Percentiles rank a stretch among this genome's conserved stretches.
Evolutionary conservation across 2,329 filamentous ascomycete species (phyloP).

Genomic region (Ceratocystis colombiana): DNA sequence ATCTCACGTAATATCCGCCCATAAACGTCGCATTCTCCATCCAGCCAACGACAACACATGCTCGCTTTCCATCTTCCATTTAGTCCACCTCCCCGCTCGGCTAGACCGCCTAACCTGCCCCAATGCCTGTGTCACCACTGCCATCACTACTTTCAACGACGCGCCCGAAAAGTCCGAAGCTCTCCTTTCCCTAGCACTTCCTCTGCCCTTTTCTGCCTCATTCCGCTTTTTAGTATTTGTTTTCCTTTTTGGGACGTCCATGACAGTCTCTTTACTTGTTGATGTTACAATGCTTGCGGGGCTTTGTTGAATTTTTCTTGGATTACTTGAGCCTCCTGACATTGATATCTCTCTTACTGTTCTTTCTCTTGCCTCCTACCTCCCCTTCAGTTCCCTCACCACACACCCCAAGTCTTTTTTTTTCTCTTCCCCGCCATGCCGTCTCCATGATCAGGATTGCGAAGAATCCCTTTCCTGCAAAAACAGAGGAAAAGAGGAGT

Average conservation of each 20-base stretch:
- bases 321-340: not conserved
- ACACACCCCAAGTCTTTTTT: not conserved
- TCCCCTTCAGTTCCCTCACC: not conserved
- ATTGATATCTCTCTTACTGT: not conserved
- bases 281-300: not conserved
- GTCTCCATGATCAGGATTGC: not conserved
- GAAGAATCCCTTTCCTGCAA: not conserved
- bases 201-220: not conserved
- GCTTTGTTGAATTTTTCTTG: not conserved
- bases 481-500: not conserved
- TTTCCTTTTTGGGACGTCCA: constrained; percentile 1
- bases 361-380: not conserved
- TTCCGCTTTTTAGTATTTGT: not conserved
- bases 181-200: too few species aligned
- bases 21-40: not conserved
- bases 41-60: not conserved
- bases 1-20: not conserved
- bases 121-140: constrained; percentile 1
- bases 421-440: not conserved
- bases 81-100: too few species aligned
- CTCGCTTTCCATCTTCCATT: too few species aligned
- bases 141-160: not conserved
- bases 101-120: not conserved
- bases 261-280: not conserved
- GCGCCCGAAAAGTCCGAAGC: not conserved